Evolutionary conservation across 1,139 yeast genomes (phyloP).

Genomic region (Geotrichum phurueaensis): DNA sequence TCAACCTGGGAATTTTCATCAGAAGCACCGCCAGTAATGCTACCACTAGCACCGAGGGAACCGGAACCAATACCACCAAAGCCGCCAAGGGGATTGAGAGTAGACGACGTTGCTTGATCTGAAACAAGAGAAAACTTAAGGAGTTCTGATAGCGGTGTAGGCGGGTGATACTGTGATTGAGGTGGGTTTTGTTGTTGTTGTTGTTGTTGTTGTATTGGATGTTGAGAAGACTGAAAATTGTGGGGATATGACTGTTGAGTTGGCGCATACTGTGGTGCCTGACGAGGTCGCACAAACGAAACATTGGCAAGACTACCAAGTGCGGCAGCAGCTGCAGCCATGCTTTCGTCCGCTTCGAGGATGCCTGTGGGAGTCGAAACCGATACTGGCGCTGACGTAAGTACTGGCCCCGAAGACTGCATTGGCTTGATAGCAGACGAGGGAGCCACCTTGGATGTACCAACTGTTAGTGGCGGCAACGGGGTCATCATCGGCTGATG

Average conservation of each 20-base stretch:
- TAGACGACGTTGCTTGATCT: neutral
- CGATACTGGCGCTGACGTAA: neutral
- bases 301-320: constrained; percentile 3
- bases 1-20: neutral
- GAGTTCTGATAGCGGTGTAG: neutral
- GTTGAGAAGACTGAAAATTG: neutral
- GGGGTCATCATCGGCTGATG: neutral
- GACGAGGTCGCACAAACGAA: neutral
- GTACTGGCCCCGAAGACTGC: neutral
- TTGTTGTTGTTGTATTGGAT: neutral
- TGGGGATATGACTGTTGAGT: neutral
- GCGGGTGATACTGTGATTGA: neutral
- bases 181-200: neutral
- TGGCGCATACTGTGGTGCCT: neutral
- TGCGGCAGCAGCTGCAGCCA: constrained; percentile 1
- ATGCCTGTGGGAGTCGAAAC: neutral
- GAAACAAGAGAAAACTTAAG: neutral
- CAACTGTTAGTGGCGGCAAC: neutral
- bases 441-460: neutral
- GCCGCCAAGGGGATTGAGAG: neutral
- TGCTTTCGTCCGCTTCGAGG: neutral
- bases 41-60: neutral
- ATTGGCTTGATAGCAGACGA: neutral
- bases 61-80: neutral
- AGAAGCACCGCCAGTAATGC: neutral